These are phyloP conservation scores for Mycena filopes DNA, from an alignment of 768 basidiomycete species.

Conservation along the genomic window DNA sequence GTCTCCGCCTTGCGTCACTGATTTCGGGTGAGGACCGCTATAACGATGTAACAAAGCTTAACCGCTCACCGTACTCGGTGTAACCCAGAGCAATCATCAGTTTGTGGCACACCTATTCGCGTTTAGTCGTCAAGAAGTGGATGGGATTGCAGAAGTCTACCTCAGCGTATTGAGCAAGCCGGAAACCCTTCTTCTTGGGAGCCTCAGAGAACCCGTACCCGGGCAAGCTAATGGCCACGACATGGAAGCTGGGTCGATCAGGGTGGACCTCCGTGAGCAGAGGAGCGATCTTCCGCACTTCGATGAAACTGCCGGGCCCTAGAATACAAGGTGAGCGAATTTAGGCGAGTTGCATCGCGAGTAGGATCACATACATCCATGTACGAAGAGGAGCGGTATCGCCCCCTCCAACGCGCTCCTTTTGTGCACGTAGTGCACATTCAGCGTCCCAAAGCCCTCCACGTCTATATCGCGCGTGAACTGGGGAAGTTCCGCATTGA, in stretches of 20 bases:
- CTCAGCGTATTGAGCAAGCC: conserved; percentile 57
- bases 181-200: conserved; percentile 63
- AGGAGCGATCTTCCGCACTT: conserved; percentile 67
- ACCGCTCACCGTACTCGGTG: conserved; percentile 43
- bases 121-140: conserved; percentile 1
- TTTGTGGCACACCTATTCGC: conserved; percentile 41
- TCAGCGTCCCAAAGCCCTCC: conserved; percentile 53
- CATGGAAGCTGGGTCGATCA: conserved; percentile 67
- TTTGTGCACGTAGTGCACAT: conserved; percentile 69
- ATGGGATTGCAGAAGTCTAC: conserved; percentile 46
- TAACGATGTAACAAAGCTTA: neutral
- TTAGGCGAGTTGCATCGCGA: neutral
- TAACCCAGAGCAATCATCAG: conserved; percentile 51
- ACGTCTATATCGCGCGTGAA: conserved; percentile 64
- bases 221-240: conserved; percentile 68
- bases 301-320: conserved; percentile 74
- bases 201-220: conserved; percentile 73
- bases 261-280: conserved; percentile 54
- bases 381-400: conserved; percentile 69
- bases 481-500: conserved; percentile 66
- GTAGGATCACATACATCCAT: conserved; percentile 57
- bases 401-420: conserved; percentile 55
- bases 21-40: neutral
- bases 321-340: conserved; percentile 30
- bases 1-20: conserved; percentile 56